Percentiles rank a stretch among this genome's conserved stretches.
These are phyloP conservation scores for Trichocomaceae sp. DNA, from an alignment of 2,329 filamentous ascomycete species.

Conservation along the genomic window DNA sequence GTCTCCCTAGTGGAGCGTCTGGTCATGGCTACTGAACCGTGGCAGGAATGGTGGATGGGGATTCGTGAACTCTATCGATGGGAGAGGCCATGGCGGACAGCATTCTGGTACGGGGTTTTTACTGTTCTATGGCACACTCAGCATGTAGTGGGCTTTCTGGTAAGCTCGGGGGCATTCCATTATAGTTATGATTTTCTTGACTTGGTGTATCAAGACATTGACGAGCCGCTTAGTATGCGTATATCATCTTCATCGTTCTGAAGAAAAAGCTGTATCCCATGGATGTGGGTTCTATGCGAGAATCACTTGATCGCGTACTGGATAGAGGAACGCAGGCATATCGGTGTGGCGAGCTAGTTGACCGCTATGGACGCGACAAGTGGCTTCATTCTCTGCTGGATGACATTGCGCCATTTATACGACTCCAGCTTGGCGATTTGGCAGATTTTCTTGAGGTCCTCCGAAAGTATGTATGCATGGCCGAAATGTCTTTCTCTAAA, in stretches of 20 bases:
- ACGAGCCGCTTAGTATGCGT: conserved; percentile 22
- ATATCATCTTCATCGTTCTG: conserved; percentile 29
- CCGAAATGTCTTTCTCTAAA: not conserved
- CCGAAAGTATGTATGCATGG: conserved; percentile 20
- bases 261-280: conserved; percentile 24
- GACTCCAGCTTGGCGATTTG: conserved; percentile 33
- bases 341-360: conserved; percentile 32
- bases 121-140: conserved; percentile 31
- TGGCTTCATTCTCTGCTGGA: conserved; percentile 36
- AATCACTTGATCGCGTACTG: conserved; percentile 26
- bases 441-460: conserved; percentile 33
- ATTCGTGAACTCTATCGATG: conserved; percentile 35
- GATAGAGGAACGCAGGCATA: conserved; percentile 25
- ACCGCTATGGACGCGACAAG: conserved; percentile 28
- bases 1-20: conserved; percentile 33
- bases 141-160: conserved; percentile 30
- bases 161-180: conserved; percentile 11
- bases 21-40: conserved; percentile 35
- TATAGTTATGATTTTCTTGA: conserved; percentile 10
- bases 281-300: conserved; percentile 26
- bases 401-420: conserved; percentile 30
- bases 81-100: conserved; percentile 31
- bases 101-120: conserved; percentile 31
- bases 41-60: conserved; percentile 34
- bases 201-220: not conserved